Evolutionary conservation across 176 grass and related monocot genomes (phyloP).

Genomic region (Aechmea fasciata): DNA sequence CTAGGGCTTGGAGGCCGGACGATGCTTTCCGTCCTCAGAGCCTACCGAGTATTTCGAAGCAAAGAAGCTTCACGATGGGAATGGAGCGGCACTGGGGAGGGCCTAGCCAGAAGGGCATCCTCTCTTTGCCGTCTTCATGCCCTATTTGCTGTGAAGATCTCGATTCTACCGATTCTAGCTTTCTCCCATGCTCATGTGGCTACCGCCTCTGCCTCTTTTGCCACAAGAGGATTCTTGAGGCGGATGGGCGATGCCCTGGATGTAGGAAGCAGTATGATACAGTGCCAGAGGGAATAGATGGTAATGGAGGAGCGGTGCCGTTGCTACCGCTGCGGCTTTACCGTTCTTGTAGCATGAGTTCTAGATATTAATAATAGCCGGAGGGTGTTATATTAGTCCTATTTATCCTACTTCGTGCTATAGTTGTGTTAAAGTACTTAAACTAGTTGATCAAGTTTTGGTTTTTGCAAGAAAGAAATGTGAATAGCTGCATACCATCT

Average conservation of each 20-base stretch:
- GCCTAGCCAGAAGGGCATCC: conserved; percentile 31
- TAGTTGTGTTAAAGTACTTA: conserved; percentile 21
- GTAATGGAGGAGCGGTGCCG: conserved; percentile 23
- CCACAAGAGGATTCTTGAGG: conserved; percentile 84
- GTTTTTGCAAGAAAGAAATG: conserved; percentile 50
- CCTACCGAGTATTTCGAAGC: conserved; percentile 81
- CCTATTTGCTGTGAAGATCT: conserved; percentile 94
- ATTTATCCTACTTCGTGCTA: conserved; percentile 24
- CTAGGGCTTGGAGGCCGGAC: conserved; percentile 75
- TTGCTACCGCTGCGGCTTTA: conserved; percentile 30
- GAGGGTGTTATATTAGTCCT: conserved; percentile 23
- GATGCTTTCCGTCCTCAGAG: conserved; percentile 73
- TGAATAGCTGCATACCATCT: conserved; percentile 62
- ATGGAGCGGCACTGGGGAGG: conserved; percentile 20
- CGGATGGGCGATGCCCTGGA: conserved; percentile 79
- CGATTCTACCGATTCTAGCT: conserved; percentile 76
- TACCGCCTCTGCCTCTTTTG: conserved; percentile 92
- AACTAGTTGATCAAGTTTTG: conserved; percentile 4
- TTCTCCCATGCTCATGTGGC: conserved; percentile 75
- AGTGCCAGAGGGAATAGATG: conserved; percentile 22
- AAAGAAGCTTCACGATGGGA: conserved; percentile 50
- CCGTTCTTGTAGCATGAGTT: conserved; percentile 79
- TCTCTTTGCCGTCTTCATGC: conserved; percentile 47
- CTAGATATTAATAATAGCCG: conserved; percentile 53
- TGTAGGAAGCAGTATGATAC: conserved; percentile 84